phyloP scores from a whole-genome alignment of 768 basidiomycete genomes.

The Scleroderma bovista region DNA sequence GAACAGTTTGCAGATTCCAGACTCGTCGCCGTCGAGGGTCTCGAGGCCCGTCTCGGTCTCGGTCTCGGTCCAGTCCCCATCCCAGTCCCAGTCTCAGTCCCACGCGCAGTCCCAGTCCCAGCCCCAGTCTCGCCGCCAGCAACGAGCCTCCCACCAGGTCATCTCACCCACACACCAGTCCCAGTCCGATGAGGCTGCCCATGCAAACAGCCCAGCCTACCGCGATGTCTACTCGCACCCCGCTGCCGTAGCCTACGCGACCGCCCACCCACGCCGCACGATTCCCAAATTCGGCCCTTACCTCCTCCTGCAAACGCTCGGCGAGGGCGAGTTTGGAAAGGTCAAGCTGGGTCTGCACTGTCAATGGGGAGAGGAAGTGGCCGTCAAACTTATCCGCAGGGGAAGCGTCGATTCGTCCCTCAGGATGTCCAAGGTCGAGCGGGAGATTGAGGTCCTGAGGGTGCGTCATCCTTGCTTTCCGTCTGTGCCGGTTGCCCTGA shows the following conservation, averaged over 20 bases:
- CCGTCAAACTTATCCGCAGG: constrained; percentile 92
- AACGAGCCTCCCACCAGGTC: constrained; percentile 71
- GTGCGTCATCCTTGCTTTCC: constrained; percentile 50
- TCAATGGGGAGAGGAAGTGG: constrained; percentile 96
- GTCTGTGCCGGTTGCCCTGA: too few relatives aligned
- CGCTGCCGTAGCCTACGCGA: constrained; percentile 75
- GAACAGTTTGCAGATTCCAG: constrained; percentile 41
- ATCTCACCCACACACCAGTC: constrained; percentile 44
- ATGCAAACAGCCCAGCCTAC: constrained; percentile 44
- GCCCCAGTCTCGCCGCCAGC: constrained; percentile 46
- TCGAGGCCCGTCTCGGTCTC: constrained; percentile 57
- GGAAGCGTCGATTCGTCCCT: constrained; percentile 85
- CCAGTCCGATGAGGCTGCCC: constrained; percentile 36
- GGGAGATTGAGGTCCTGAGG: constrained; percentile 95
- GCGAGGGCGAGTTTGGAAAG: constrained; percentile 98
- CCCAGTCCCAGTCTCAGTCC: constrained; percentile 35
- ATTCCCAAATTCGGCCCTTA: constrained; percentile 96
- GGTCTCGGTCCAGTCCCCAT: constrained; percentile 43
- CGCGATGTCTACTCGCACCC: constrained; percentile 82
- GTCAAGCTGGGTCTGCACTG: constrained; percentile 95
- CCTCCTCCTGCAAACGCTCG: constrained; percentile 89
- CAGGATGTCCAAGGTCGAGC: constrained; percentile 90
- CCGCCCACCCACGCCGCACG: constrained; percentile 77
- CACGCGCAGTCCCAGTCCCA: too few relatives aligned
- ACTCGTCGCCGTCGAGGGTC: constrained; percentile 31